A percentile compares a stretch with the other conserved stretches of the same genome.
Conservation (phyloP, 768 basidiomycete genomes). For the Leccinum variicolor region DNA sequence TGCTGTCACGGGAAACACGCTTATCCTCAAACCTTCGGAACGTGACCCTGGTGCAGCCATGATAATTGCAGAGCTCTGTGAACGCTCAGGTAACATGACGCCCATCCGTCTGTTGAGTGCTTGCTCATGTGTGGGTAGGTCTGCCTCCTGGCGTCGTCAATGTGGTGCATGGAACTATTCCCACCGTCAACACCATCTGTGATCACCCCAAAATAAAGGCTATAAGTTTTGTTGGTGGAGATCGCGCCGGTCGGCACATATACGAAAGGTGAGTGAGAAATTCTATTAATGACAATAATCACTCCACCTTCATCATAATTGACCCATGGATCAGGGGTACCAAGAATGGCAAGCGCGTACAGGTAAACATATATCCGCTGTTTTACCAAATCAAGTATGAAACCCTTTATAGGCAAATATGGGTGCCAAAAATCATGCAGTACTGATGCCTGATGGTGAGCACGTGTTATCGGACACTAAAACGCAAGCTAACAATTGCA, state of each 20-base stretch:
- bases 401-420: slow-evolving; percentile 54
- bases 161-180: slow-evolving; percentile 85
- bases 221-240: slow-evolving; percentile 95
- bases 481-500: background rate
- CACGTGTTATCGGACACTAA: background rate
- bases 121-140: slow-evolving; percentile 36
- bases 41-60: slow-evolving; percentile 96
- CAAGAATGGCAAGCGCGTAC: slow-evolving; percentile 84
- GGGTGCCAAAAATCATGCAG: slow-evolving; percentile 97
- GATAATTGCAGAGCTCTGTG: slow-evolving; percentile 95
- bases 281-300: background rate
- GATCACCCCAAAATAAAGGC: slow-evolving; percentile 90
- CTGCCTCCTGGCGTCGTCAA: slow-evolving; percentile 88
- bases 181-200: slow-evolving; percentile 92
- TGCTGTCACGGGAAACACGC: slow-evolving; percentile 85
- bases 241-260: slow-evolving; percentile 90
- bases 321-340: slow-evolving; percentile 55
- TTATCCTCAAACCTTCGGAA: slow-evolving; percentile 94
- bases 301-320: background rate
- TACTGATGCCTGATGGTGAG: slow-evolving; percentile 91
- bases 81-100: slow-evolving; percentile 59
- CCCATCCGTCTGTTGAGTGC: background rate
- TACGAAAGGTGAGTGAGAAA: slow-evolving; percentile 62
- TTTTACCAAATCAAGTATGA: background rate
- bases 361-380: slow-evolving; percentile 37